phyloP scores from a whole-genome alignment of 768 basidiomycete genomes.

The Xerocomus potaroensis region DNA sequence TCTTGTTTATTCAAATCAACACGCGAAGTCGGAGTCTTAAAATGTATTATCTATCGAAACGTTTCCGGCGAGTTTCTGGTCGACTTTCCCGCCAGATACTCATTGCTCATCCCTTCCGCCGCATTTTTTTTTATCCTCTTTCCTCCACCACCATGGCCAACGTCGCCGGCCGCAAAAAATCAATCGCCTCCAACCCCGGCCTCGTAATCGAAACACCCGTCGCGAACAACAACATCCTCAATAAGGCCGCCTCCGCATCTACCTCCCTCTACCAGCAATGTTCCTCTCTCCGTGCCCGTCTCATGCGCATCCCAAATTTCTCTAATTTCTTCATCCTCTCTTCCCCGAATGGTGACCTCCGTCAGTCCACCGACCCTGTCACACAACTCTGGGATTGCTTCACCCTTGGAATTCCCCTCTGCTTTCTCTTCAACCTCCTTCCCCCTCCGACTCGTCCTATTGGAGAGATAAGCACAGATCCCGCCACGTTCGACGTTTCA shows the following conservation, averaged over 20 bases:
- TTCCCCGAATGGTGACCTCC: constrained; percentile 48
- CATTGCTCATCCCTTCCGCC: background rate
- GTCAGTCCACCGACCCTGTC: constrained; percentile 87
- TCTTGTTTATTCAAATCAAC: constrained; percentile 29
- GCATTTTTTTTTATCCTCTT: background rate
- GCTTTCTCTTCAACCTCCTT: constrained; percentile 94
- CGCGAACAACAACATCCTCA: constrained; percentile 82
- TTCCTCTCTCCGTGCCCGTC: constrained; percentile 67
- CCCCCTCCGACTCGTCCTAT: constrained; percentile 42
- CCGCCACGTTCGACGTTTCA: constrained; percentile 57
- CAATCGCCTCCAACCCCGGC: constrained; percentile 59
- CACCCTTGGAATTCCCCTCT: constrained; percentile 88
- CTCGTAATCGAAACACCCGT: constrained; percentile 71
- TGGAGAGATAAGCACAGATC: constrained; percentile 60
- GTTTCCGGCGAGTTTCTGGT: constrained; percentile 6
- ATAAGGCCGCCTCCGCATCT: constrained; percentile 82
- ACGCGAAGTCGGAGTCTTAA: constrained; percentile 27
- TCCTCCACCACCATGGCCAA: constrained; percentile 37
- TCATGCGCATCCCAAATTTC: constrained; percentile 76
- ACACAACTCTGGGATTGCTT: constrained; percentile 93
- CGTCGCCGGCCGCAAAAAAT: constrained; percentile 74
- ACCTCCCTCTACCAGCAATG: constrained; percentile 93
- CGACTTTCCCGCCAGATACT: constrained; percentile 10
- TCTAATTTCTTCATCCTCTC: constrained; percentile 63
- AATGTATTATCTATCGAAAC: constrained; percentile 27